Evolutionary conservation across 2,329 filamentous ascomycete species (phyloP).

Genomic region (Aureobasidium sp.): DNA sequence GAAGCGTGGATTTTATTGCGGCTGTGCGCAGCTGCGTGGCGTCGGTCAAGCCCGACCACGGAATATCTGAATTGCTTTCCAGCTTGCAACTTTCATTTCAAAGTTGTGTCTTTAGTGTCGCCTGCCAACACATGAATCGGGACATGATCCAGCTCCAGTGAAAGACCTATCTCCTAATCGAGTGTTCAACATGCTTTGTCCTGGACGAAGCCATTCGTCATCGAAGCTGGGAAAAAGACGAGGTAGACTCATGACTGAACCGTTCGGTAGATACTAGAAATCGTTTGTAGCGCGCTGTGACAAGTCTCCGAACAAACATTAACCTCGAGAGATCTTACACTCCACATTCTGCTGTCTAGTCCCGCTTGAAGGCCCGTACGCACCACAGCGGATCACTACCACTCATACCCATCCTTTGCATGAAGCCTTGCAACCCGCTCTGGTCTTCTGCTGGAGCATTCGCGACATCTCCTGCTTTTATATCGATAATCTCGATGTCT

Average conservation of each 20-base stretch:
- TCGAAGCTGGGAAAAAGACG: background rate
- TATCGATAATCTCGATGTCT: conserved; percentile 47
- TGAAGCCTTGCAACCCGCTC: conserved; percentile 25
- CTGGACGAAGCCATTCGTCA: background rate
- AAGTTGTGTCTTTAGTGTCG: background rate
- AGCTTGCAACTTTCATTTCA: background rate
- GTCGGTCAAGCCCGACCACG: conserved; percentile 13
- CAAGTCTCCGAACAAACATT: background rate
- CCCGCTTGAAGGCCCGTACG: conserved; percentile 29
- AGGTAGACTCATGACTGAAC: background rate
- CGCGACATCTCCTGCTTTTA: conserved; percentile 26
- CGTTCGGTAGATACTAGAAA: background rate
- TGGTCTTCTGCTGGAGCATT: conserved; percentile 16
- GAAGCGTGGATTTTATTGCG: background rate
- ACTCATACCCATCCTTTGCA: conserved; percentile 29
- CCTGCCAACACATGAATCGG: conserved; percentile 2
- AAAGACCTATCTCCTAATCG: background rate
- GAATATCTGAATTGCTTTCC: background rate
- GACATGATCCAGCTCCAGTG: background rate
- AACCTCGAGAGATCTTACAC: background rate
- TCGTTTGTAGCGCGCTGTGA: background rate
- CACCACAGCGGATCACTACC: conserved; percentile 40
- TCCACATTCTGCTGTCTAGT: background rate
- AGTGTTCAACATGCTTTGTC: background rate
- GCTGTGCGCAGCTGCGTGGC: conserved; percentile 8